Conservation (phyloP, 257 asterid genomes). For the Solanum rostratum region DNA sequence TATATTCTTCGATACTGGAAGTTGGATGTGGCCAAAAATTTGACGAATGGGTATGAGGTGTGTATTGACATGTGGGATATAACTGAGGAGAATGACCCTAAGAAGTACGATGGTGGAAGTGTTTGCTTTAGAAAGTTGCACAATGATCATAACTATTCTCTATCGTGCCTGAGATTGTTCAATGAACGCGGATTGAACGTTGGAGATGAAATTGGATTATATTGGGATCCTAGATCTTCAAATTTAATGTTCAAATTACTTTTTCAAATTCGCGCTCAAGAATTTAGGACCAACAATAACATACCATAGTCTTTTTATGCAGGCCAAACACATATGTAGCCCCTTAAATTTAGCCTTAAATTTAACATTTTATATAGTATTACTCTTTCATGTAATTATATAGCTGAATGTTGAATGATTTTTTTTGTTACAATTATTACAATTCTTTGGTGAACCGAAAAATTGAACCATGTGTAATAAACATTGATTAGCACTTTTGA, state of each 20-base stretch:
- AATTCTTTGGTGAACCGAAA: too few species aligned
- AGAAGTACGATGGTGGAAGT: slow-evolving; percentile 1
- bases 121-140: slow-evolving; percentile 20
- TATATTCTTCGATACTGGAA: slow-evolving; percentile 39
- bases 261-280: neutral
- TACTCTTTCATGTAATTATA: too few species aligned
- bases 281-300: neutral
- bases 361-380: too few species aligned
- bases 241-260: slow-evolving; percentile 20
- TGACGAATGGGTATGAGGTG: slow-evolving; percentile 15
- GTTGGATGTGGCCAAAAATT: slow-evolving; percentile 17
- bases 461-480: too few species aligned
- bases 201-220: slow-evolving; percentile 33
- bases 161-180: slow-evolving; percentile 28
- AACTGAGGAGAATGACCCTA: slow-evolving; percentile 18
- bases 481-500: too few species aligned
- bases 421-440: too few species aligned
- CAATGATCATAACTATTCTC: slow-evolving; percentile 3
- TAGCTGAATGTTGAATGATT: too few species aligned
- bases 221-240: slow-evolving; percentile 27
- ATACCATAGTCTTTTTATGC: neutral
- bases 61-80: slow-evolving; percentile 36
- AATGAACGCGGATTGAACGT: slow-evolving; percentile 13
- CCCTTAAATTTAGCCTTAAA: too few species aligned
- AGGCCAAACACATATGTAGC: too few species aligned